Conservation (phyloP, 495 filamentous ascomycete species). For the Tuber melanosporum region DNA sequence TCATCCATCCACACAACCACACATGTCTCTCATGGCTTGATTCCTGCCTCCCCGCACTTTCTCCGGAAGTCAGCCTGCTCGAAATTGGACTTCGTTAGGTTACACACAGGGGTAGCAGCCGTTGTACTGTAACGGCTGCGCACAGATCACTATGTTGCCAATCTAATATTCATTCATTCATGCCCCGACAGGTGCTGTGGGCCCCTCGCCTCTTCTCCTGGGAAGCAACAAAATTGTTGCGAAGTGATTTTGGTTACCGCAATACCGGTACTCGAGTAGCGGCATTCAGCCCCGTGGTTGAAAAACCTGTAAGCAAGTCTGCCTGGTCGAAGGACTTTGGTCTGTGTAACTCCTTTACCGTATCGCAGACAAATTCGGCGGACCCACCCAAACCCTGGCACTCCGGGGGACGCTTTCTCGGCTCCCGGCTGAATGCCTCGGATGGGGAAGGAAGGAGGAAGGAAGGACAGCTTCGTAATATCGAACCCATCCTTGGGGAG, state of each 20-base stretch:
- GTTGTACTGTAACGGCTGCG: not conserved
- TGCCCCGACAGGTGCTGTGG: not conserved
- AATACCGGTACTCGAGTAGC: too few species aligned
- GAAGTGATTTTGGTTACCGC: too few species aligned
- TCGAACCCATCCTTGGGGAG: not conserved
- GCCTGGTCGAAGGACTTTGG: too few species aligned
- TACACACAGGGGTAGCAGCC: not conserved
- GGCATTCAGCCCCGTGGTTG: too few species aligned
- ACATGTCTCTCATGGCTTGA: not conserved
- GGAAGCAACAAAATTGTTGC: not conserved
- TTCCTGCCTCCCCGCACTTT: not conserved
- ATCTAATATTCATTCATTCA: not conserved
- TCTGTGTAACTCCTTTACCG: too few species aligned
- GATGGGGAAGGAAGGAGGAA: not conserved
- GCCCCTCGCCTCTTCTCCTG: not conserved
- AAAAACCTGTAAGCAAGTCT: too few species aligned
- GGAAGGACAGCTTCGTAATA: not conserved
- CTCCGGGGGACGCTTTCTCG: too few species aligned
- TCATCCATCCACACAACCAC: not conserved
- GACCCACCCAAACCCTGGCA: too few species aligned
- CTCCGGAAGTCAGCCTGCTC: not conserved
- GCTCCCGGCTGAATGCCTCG: too few species aligned
- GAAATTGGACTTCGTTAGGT: not conserved
- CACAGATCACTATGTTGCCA: not conserved
- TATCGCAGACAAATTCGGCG: too few species aligned